Evolutionary conservation across 495 filamentous ascomycete species (phyloP).

Genomic region (Tuber microsphaerosporum): DNA sequence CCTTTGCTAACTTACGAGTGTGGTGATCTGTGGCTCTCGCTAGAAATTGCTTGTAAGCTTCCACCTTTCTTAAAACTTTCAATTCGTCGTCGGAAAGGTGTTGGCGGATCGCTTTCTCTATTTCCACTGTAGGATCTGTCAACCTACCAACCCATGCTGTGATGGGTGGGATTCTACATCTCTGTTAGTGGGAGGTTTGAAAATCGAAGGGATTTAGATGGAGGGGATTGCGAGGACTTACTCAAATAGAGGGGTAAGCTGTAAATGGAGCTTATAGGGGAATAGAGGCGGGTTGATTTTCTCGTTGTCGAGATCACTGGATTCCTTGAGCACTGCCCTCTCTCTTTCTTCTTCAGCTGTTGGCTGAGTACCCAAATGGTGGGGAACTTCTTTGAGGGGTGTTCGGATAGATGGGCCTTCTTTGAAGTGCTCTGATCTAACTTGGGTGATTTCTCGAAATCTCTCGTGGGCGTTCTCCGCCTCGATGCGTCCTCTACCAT

Average conservation of each 20-base stretch:
- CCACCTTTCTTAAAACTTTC: slow-evolving; percentile 9
- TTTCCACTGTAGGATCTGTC: slow-evolving; percentile 7
- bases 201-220: not conserved
- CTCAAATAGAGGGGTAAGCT: slow-evolving; percentile 25
- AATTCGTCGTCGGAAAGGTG: slow-evolving; percentile 4
- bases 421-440: not conserved
- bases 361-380: not conserved
- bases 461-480: not conserved
- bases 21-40: slow-evolving; percentile 16
- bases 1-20: slow-evolving; percentile 10
- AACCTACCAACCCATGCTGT: slow-evolving; percentile 12
- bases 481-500: not conserved
- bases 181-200: not conserved
- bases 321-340: not conserved
- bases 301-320: not conserved
- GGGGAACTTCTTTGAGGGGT: not conserved
- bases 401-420: not conserved
- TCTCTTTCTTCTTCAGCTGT: not conserved
- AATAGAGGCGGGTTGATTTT: slow-evolving; percentile 1
- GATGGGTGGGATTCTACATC: slow-evolving; percentile 13
- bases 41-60: slow-evolving; percentile 23
- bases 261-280: slow-evolving; percentile 27
- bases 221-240: slow-evolving; percentile 11
- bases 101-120: slow-evolving; percentile 19
- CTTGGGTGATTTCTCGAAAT: not conserved